These are phyloP conservation scores for Candida pini DNA, from an alignment of 805 yeast genomes.

Conservation along the genomic window DNA sequence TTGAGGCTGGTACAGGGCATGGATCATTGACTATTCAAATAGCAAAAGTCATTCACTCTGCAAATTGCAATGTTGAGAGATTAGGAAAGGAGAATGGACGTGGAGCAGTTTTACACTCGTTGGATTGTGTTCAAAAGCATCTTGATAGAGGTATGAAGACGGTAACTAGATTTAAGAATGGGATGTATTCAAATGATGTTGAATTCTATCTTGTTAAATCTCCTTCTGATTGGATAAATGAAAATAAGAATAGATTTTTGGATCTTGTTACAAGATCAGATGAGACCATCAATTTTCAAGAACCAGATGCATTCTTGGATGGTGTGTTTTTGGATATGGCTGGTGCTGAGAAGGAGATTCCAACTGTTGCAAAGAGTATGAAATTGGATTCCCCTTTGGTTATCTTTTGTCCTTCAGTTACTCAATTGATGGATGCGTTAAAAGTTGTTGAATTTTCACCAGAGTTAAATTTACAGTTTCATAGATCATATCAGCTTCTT, in stretches of 20 bases:
- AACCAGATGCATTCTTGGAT: constrained; percentile 28
- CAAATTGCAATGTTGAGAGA: constrained; percentile 30
- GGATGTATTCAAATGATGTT: constrained; percentile 39
- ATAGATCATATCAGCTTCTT: constrained; percentile 35
- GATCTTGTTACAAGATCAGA: constrained; percentile 22
- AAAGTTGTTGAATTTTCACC: constrained; percentile 26
- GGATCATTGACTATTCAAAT: constrained; percentile 44
- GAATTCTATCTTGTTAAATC: constrained; percentile 38
- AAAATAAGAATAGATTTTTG: no score
- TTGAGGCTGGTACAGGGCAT: constrained; percentile 54
- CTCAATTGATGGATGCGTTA: constrained; percentile 40
- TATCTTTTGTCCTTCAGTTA: constrained; percentile 43
- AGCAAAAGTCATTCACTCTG: constrained; percentile 37
- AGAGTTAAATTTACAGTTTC: constrained; percentile 31
- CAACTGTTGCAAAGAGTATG: constrained; percentile 28
- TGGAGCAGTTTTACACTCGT: constrained; percentile 42
- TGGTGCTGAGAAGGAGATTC: constrained; percentile 32
- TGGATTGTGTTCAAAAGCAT: constrained; percentile 37
- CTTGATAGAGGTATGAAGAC: constrained; percentile 37
- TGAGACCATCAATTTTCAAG: constrained; percentile 12
- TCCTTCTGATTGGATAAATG: constrained; percentile 41
- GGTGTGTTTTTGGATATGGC: constrained; percentile 47
- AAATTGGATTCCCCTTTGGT: constrained; percentile 38
- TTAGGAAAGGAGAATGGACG: constrained; percentile 15
- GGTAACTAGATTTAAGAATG: constrained; percentile 34